phyloP scores from a whole-genome alignment of 441 rosid species.

The Aquilaria agallochum region DNA sequence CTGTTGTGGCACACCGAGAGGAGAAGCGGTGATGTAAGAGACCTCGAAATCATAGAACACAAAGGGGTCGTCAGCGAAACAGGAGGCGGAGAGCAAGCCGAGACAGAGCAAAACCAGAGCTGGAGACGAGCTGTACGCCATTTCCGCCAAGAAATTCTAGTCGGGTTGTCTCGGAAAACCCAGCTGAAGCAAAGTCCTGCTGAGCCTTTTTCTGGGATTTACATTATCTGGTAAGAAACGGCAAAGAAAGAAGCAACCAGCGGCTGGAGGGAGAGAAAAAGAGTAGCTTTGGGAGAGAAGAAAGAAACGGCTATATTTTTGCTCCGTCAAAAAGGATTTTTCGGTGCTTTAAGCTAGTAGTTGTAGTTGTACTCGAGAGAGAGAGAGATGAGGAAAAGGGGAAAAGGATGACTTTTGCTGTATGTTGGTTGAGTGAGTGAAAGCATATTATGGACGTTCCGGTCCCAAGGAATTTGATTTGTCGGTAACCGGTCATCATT shows the following conservation, averaged over 20 bases:
- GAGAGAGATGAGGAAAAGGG: too few relatives aligned
- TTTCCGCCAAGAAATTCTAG: conserved; percentile 13
- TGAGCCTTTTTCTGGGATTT: conserved; percentile 24
- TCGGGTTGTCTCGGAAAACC: neutral
- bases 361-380: neutral
- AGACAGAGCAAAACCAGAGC: conserved; percentile 47
- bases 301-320: conserved; percentile 27
- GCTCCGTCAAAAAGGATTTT: neutral
- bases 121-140: conserved; percentile 45
- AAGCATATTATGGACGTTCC: too few relatives aligned
- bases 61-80: conserved; percentile 76
- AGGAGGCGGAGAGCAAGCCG: conserved; percentile 34
- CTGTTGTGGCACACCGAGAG: conserved; percentile 97
- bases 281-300: neutral
- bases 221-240: conserved; percentile 40
- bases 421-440: too few relatives aligned
- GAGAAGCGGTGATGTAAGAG: conserved; percentile 95
- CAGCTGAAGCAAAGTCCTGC: neutral
- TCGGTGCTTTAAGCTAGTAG: neutral
- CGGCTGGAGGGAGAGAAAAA: conserved; percentile 11
- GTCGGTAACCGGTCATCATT: conserved; percentile 34
- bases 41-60: conserved; percentile 62
- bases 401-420: too few relatives aligned
- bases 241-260: conserved; percentile 23
- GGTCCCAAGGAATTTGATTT: conserved; percentile 12